A percentile compares a stretch with the other conserved stretches of the same genome.
phyloP scores from a whole-genome alignment of 257 asterid genomes.

The Ballota nigra region DNA sequence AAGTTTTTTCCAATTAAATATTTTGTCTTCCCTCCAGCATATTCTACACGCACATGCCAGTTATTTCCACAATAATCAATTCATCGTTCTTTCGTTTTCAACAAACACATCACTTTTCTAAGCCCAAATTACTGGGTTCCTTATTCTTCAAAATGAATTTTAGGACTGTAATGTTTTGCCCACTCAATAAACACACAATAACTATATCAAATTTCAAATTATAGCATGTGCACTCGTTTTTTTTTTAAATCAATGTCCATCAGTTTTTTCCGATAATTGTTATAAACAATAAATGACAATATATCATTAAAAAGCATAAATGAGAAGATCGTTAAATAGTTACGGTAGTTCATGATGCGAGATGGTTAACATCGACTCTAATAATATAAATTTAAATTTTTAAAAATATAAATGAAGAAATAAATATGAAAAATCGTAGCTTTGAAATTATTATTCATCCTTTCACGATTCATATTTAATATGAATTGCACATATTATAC shows the following conservation, averaged over 20 bases:
- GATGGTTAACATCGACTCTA: no score
- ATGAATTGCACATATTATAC: no score
- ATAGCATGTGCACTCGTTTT: no score
- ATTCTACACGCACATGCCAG: not conserved
- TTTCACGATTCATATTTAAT: no score
- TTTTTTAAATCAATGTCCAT: not conserved
- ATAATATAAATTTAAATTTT: no score
- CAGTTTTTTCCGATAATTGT: conserved; percentile 7
- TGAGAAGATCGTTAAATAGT: not conserved
- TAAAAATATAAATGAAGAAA: no score
- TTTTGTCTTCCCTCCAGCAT: not conserved
- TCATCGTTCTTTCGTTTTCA: conserved; percentile 7
- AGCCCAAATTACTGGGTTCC: not conserved
- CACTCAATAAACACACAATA: not conserved
- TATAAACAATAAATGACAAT: conserved; percentile 18
- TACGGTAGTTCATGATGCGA: not conserved
- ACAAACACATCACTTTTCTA: not conserved
- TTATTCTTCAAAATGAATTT: conserved; percentile 9
- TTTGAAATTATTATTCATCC: no score
- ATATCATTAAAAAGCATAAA: not conserved
- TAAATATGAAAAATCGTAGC: no score
- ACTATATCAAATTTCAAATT: conserved; percentile 3
- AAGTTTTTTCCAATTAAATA: no score
- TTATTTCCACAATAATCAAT: not conserved
- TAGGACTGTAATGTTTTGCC: not conserved